Percentiles rank a stretch among this genome's conserved stretches.
These are phyloP conservation scores for Pichia sp. DNA, from an alignment of 1,139 yeast species.

Conservation along the genomic window DNA sequence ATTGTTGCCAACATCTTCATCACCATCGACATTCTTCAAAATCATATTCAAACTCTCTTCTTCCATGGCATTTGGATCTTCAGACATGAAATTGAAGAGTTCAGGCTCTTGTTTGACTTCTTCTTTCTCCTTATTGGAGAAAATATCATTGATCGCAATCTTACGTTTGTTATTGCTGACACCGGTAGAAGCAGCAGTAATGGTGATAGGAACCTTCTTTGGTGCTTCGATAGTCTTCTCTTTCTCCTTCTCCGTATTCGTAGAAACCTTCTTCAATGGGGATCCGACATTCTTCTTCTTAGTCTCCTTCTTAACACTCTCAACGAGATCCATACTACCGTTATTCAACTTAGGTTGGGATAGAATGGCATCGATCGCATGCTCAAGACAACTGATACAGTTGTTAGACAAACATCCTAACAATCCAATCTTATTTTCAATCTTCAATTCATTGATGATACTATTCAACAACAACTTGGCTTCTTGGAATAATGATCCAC, in stretches of 20 bases:
- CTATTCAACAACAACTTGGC: conserved; percentile 55
- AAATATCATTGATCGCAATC: conserved; percentile 32
- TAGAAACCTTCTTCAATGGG: conserved; percentile 20
- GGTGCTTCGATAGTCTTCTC: too few relatives aligned
- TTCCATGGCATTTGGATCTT: conserved; percentile 11
- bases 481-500: conserved; percentile 76
- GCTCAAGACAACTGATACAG: conserved; percentile 54
- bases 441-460: conserved; percentile 47
- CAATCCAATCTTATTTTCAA: conserved; percentile 49
- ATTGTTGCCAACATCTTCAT: background rate
- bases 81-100: conserved; percentile 6
- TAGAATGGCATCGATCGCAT: conserved; percentile 53
- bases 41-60: conserved; percentile 18
- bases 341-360: conserved; percentile 31
- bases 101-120: background rate
- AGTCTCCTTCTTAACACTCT: conserved; percentile 19
- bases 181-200: too few relatives aligned
- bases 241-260: too few relatives aligned
- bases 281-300: conserved; percentile 20
- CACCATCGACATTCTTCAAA: conserved; percentile 6
- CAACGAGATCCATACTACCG: background rate
- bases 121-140: conserved; percentile 15
- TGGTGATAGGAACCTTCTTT: too few relatives aligned
- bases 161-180: conserved; percentile 6
- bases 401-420: conserved; percentile 62